Percentiles rank a stretch among this genome's conserved stretches.
Evolutionary conservation across 2,329 filamentous ascomycete genomes (phyloP).

Genomic region (Xylaria sp.): DNA sequence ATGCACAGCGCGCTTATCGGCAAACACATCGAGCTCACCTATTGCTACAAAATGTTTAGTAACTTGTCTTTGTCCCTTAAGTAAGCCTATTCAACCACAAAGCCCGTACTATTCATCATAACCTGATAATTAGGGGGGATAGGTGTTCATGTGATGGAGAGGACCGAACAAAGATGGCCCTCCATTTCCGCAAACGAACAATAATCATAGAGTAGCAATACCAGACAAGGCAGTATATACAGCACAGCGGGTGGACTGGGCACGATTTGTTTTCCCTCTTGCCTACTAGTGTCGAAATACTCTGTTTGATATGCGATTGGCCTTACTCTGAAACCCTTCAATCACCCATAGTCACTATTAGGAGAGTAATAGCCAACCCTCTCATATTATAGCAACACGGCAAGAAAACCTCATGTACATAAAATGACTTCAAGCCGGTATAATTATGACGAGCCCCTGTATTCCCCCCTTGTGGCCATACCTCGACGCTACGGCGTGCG

Average conservation of each 20-base stretch:
- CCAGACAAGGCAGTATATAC: not conserved
- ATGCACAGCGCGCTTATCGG: not conserved
- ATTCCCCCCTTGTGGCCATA: not conserved
- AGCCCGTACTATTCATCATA: not conserved
- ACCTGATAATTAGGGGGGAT: not conserved
- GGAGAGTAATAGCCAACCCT: not conserved
- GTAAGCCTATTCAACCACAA: not conserved
- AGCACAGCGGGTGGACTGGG: not conserved
- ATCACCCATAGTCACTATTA: not conserved
- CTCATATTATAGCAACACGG: not conserved
- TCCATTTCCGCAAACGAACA: conserved; percentile 23
- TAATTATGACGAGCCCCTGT: not conserved
- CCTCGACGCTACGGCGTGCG: not conserved
- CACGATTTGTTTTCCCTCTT: not conserved
- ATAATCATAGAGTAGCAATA: not conserved
- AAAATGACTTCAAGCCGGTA: not conserved
- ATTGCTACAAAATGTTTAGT: not conserved
- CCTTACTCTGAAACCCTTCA: not conserved
- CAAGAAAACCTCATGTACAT: not conserved
- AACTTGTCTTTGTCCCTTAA: not conserved
- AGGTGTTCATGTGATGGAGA: not conserved
- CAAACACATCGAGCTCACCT: not conserved
- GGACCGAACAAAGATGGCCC: not conserved
- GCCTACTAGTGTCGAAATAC: not conserved
- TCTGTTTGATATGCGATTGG: not conserved